Evolutionary conservation across 2,329 filamentous ascomycete genomes (phyloP), one percentile per base, ranked within the genome.

Genomic region (Apiospora malaysiana): DNA sequence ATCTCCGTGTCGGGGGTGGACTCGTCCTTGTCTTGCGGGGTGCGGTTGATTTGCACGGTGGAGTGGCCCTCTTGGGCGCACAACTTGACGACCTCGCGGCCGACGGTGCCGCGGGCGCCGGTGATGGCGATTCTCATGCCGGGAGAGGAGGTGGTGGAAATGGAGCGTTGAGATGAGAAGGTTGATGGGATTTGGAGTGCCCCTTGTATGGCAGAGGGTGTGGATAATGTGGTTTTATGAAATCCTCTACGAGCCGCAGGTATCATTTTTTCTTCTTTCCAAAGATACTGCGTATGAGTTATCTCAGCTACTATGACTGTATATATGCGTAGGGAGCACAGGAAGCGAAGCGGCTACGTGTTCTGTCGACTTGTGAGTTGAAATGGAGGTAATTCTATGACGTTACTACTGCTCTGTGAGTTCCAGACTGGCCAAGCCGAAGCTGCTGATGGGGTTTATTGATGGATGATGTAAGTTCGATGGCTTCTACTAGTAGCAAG

Each of bases 111-210:
- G 77, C 78, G 80, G 75, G 71, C 81, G 72, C 78, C 78, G 69
- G 79, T 84, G 77, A 77, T 84, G 72, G 82, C 83, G 78, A 78
- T 83, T 79, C 78, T 83, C 82, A 78, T 78, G 27, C 47, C 70
- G 65, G 27, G n/a, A 10, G 40, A 25, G 65, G 65, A 4, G 65
- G 40, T 4, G 65, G 65, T 32, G 40, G n/a, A 27, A 45, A 25
- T n/a, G 40, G 40, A n/a, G 65, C n/a, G 65, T 4, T 25, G 12
- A 0, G 23, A 27, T 16, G 27, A 27, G n/a, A 45, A 18, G 40
- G 65, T 43, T 25, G 65, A 27, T 18, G 65, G 14, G 40, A 21
- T 18, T 42, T 42, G 43, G 40, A 40, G 27, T 40, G 45, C 25
- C 16, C 65, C 25, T n/a, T 32, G 65, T 16, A 66, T 18, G 40